Conservation (phyloP, 805 yeast genomes). For the Yarrowia osloensis region DNA sequence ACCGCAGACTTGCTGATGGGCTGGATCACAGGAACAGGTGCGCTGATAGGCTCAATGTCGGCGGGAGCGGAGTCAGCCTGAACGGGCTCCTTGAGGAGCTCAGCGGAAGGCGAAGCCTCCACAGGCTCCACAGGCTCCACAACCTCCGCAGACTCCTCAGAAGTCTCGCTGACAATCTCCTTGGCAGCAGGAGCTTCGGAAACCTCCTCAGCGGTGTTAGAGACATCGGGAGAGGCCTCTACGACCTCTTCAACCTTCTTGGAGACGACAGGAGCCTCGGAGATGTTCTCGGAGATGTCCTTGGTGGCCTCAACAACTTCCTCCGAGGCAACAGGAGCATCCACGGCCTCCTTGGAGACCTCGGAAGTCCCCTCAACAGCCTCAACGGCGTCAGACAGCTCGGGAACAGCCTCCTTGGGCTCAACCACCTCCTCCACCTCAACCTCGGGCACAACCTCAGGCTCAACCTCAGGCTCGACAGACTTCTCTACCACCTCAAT, state of each 20-base stretch:
- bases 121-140: background rate
- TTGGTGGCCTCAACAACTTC: background rate
- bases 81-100: no score
- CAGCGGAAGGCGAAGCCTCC: no score
- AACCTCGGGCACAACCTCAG: no score
- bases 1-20: background rate
- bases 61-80: background rate
- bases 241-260: no score
- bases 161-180: background rate
- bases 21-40: background rate
- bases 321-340: background rate
- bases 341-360: no score
- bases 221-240: no score
- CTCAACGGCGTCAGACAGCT: background rate
- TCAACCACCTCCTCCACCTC: background rate
- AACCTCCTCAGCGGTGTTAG: no score
- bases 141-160: background rate
- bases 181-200: no score
- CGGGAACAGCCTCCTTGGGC: background rate
- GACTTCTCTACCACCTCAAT: no score
- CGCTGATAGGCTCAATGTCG: background rate
- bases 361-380: background rate
- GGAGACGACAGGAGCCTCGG: no score
- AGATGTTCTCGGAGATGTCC: background rate
- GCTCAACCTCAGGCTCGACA: no score